phyloP scores from a whole-genome alignment of 371 early-diverging fungal genomes.

The Mortierella sp. region DNA sequence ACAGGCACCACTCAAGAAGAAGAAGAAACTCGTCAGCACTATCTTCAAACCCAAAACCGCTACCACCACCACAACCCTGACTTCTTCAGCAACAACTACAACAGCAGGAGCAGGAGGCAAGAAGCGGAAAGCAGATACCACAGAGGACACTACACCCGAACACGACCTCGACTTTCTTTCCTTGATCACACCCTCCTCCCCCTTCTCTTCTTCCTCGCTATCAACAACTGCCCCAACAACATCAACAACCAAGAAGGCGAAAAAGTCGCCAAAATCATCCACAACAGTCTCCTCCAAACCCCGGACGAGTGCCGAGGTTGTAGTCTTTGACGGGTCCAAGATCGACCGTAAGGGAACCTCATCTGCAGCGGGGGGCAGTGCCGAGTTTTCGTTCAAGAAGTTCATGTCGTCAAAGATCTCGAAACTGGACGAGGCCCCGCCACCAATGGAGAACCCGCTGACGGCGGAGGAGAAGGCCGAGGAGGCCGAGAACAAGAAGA shows the following conservation, averaged over 20 bases:
- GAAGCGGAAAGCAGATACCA: conserved; percentile 27
- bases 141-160: conserved; percentile 16
- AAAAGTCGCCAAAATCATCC: conserved; percentile 7
- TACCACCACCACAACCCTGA: not conserved
- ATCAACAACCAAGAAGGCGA: conserved; percentile 2
- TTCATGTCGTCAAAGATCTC: conserved; percentile 57
- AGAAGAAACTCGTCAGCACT: conserved; percentile 40
- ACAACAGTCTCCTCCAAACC: conserved; percentile 32
- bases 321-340: conserved; percentile 50
- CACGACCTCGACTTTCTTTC: conserved; percentile 53
- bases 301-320: conserved; percentile 39
- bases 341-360: conserved; percentile 26
- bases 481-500: conserved; percentile 44
- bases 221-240: conserved; percentile 1
- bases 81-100: not conserved
- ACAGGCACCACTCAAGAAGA: conserved; percentile 51
- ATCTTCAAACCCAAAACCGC: conserved; percentile 30
- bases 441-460: conserved; percentile 46
- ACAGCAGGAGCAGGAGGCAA: conserved; percentile 5
- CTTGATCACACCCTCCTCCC: conserved; percentile 18
- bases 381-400: conserved; percentile 50
- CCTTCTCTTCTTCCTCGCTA: not conserved
- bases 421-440: conserved; percentile 46
- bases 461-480: conserved; percentile 51
- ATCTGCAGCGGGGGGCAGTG: conserved; percentile 26